Conservation (phyloP, 371 early-diverging fungal species). For the Mortierella sp. region DNA sequence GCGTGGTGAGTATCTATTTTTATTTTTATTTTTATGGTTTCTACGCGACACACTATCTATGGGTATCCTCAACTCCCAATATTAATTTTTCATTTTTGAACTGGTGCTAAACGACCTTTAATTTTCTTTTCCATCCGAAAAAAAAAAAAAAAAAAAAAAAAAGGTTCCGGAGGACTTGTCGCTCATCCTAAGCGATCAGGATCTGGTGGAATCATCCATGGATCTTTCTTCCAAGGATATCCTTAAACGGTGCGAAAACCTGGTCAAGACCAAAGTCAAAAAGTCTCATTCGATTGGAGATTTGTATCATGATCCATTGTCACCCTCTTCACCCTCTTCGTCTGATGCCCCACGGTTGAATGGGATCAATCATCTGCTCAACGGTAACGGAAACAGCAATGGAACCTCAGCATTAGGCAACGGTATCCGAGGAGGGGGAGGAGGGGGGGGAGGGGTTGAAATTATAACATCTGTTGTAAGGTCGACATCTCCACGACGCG, state of each 20-base stretch:
- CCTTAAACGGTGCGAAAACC: constrained; percentile 70
- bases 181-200: constrained; percentile 65
- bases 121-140: too few relatives aligned
- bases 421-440: too few relatives aligned
- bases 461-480: too few relatives aligned
- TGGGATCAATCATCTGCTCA: too few relatives aligned
- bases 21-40: neutral
- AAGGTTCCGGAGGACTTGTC: constrained; percentile 80
- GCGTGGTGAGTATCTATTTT: constrained; percentile 63
- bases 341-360: too few relatives aligned
- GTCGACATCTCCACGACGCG: too few relatives aligned
- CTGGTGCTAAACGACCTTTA: neutral
- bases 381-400: too few relatives aligned
- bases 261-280: constrained; percentile 59
- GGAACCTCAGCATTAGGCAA: too few relatives aligned
- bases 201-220: constrained; percentile 64
- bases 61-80: neutral
- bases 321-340: neutral
- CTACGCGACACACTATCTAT: neutral
- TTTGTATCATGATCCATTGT: constrained; percentile 12
- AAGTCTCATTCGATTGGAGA: constrained; percentile 48
- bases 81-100: neutral
- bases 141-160: too few relatives aligned
- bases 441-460: too few relatives aligned
- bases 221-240: constrained; percentile 71